Evolutionary conservation across 2,329 filamentous ascomycete genomes (phyloP), one percentile per base, ranked within the genome.

Genomic region (Aspergillus quadricinctus): DNA sequence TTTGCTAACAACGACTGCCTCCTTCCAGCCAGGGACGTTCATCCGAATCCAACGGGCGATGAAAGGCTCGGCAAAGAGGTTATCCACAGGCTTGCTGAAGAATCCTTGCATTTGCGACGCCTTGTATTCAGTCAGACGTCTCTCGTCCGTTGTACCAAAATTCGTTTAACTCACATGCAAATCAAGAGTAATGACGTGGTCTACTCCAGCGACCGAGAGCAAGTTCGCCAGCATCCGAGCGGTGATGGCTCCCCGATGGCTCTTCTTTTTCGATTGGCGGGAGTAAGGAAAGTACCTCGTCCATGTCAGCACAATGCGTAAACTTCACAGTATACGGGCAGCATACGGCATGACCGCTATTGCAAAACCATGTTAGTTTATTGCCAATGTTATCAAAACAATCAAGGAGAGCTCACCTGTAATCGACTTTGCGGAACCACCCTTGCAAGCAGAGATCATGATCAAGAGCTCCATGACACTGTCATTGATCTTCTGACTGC

Each of bases 101-200:
- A 99, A 99, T 57, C 94, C 94, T 77, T 99, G 94, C 91, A 97
- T 97, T 78, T 97, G 94, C n/a, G 89, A 92, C 53, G 90, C 90
- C 77, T 79, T 59, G 53, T 56, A 57, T 49, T 35, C 55, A 51
- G 57, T 66, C 46, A 65, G 64, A 60, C 61, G 11, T 14, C 11
- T 23, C 56, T 43, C 50, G 54, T 57, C 57, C 63, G 19, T 23
- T n/a, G n/a, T 21, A 40, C 21, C 25, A 35, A 19, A 11, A 9
- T 25, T 19, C 9, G 35, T 23, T n/a, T 49, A 49, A 72, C 81
- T 78, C 68, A 85, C 84, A 78, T 99, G 94, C 29, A 99, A 83
- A 71, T 99, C 94, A 70, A 99, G 89, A 17, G 94, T 99, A 68
- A 99, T 92, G 73, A 99, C 90, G 79, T 99, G 94, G 77, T 96